Conservation (phyloP, 2,329 filamentous ascomycete genomes). For the Pseudopithomyces maydicus region DNA sequence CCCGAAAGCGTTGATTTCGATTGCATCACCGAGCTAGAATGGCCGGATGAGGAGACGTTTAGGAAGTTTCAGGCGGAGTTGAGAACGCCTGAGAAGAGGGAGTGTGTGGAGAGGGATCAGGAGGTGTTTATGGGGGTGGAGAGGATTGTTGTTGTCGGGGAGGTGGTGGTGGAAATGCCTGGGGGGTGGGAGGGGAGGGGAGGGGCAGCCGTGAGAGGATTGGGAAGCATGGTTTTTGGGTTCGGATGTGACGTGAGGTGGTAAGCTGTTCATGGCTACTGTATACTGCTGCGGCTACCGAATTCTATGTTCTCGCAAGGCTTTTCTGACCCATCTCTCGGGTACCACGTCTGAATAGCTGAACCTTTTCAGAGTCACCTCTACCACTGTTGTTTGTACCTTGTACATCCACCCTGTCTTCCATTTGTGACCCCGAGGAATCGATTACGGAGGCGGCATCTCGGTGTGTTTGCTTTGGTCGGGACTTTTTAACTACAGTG, state of each 20-base stretch:
- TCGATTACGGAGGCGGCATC: too few species aligned
- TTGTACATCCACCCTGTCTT: too few species aligned
- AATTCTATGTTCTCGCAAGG: too few species aligned
- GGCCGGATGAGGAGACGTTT: conserved; percentile 26
- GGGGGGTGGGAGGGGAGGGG: background rate
- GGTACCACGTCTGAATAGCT: too few species aligned
- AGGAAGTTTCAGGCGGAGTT: conserved; percentile 30
- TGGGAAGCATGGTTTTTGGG: background rate
- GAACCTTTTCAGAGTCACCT: too few species aligned
- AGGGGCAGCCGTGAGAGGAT: background rate
- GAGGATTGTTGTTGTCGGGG: background rate
- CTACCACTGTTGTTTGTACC: too few species aligned
- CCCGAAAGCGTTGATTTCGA: conserved; percentile 32
- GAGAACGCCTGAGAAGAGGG: conserved; percentile 27
- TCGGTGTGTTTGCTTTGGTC: too few species aligned
- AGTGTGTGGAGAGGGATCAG: conserved; percentile 28
- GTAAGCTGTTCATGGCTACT: too few species aligned
- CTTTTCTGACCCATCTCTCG: too few species aligned
- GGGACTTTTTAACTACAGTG: too few species aligned
- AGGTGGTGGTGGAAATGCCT: background rate
- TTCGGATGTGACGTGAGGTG: background rate
- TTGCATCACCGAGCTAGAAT: conserved; percentile 31
- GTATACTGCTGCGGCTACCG: too few species aligned
- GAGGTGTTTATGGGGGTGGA: conserved; percentile 17
- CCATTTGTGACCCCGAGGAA: too few species aligned